These are phyloP conservation scores for Trichoderma polysporum DNA, from an alignment of 2,329 filamentous ascomycete genomes.

Conservation along the genomic window DNA sequence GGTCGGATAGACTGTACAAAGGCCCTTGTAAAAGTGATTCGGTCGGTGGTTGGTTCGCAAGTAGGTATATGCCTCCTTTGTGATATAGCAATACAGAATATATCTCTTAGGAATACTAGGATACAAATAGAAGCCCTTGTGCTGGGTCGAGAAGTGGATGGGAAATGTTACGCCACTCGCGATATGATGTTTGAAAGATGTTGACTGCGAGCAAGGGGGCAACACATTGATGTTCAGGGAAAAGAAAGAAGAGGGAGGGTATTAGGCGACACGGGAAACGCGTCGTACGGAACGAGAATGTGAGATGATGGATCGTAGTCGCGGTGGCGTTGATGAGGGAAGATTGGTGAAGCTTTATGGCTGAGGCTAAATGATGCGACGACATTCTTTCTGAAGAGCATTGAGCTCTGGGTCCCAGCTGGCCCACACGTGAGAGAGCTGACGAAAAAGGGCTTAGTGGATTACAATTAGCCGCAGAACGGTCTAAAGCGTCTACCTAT, in stretches of 20 bases:
- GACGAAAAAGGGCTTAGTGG: slow-evolving; percentile 7
- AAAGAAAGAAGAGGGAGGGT: neutral
- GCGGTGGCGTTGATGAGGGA: neutral
- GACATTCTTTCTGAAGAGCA: neutral
- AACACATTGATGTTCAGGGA: slow-evolving; percentile 15
- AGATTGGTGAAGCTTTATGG: neutral
- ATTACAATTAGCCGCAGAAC: neutral
- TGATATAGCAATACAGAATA: neutral
- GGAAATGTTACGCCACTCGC: slow-evolving; percentile 10
- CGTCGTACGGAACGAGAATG: neutral
- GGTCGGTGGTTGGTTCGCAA: neutral
- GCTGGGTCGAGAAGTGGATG: neutral
- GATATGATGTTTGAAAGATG: slow-evolving; percentile 7
- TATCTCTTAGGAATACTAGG: neutral
- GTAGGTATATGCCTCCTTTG: neutral
- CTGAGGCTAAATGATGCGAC: slow-evolving; percentile 14
- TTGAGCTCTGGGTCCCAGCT: neutral
- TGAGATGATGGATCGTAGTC: neutral
- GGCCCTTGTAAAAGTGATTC: neutral
- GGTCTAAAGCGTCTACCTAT: no score
- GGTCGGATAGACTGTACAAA: neutral
- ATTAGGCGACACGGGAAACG: slow-evolving; percentile 12
- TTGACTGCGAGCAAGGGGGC: neutral
- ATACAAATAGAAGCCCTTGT: neutral
- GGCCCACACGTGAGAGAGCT: slow-evolving; percentile 15